Evolutionary conservation across 192 early-diverging fungal species (phyloP), one percentile per base, ranked within the genome.

Genomic region (Coemansia sp.): DNA sequence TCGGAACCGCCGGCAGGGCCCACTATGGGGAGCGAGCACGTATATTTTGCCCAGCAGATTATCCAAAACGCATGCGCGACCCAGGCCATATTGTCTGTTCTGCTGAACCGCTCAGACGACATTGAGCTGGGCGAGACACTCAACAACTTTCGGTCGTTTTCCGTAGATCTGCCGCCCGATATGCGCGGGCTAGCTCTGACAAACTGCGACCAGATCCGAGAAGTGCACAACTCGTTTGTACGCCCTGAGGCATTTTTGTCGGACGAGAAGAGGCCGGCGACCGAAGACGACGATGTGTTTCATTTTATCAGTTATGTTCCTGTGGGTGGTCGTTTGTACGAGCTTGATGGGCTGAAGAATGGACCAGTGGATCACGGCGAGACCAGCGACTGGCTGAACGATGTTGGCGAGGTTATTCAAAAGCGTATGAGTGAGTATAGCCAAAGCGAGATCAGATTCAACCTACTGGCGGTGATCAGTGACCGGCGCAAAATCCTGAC

Each of bases 31-130:
- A 65, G 67, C 15, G 59, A 69, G 32, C 63, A 84, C 27, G 80
- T 93, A 19, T 93, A 90, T 60, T 93, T 91, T 73, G 91, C 91
- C 2, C 80, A 69, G 12, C 86, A 93, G 76, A 84, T 93, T 2
- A 90, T 93, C 50, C 82, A 87, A 19, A 93, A 93, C 76, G 92
- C 92, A 0, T 93, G 92, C 56, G 92, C 92, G 27, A 93, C 92
- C 1, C 92, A 93, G 64, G 92, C 92, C 4, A 92, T 93, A 58
- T 67, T 93, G 14, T 87, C 88, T 1, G 84, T 93, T 25, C 65
- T 93, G 52, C 66, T 93, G 21, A 92, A 93, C 66, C 41, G 67
- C 25, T 19, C 60, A 2, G 69, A 63, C 4, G 74, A 76, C 23
- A 76, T 93, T 22, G 87, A 92, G n/a, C 74, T 93, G 47, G 91